A percentile compares a stretch with the other conserved stretches of the same genome.
phyloP scores from a whole-genome alignment of 2,329 filamentous ascomycete genomes.

The Onygenales sp. region DNA sequence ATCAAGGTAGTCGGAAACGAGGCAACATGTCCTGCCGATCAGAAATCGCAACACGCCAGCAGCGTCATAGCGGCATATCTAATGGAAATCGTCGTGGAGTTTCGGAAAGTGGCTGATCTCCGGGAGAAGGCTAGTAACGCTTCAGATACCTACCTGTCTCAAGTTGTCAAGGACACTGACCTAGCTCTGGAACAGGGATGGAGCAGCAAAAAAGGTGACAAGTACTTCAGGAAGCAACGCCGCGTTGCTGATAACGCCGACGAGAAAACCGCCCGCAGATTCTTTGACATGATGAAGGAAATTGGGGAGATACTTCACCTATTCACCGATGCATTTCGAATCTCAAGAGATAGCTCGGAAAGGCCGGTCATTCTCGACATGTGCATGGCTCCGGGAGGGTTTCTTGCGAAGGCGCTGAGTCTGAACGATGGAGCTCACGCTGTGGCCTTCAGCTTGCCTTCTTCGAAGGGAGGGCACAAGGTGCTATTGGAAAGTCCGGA shows the following conservation, averaged over 20 bases:
- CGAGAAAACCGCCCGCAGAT: not conserved
- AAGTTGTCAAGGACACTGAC: not conserved
- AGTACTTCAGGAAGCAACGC: slow-evolving; percentile 14
- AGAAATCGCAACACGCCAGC: not conserved
- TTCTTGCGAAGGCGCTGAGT: slow-evolving; percentile 30
- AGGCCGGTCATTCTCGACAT: slow-evolving; percentile 38
- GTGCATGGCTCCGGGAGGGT: slow-evolving; percentile 49
- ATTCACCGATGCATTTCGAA: slow-evolving; percentile 10
- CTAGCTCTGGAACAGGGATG: slow-evolving; percentile 11
- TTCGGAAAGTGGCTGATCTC: not conserved
- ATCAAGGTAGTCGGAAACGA: not conserved
- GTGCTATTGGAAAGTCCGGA: slow-evolving; percentile 20
- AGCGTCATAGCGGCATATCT: not conserved
- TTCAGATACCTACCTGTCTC: not conserved
- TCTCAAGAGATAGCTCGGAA: not conserved
- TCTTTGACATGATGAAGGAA: slow-evolving; percentile 16
- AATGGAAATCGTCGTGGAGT: not conserved
- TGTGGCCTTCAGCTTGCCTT: slow-evolving; percentile 35
- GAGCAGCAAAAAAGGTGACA: slow-evolving; percentile 7
- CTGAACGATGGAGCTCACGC: slow-evolving; percentile 27
- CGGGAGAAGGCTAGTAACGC: not conserved
- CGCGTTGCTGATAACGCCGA: slow-evolving; percentile 10
- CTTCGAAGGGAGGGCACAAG: slow-evolving; percentile 31
- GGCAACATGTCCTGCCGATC: not conserved
- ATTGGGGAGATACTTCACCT: slow-evolving; percentile 18